These are phyloP conservation scores for Musa acuminata DNA, from an alignment of 176 grass and related monocot species.

Conservation along the genomic window DNA sequence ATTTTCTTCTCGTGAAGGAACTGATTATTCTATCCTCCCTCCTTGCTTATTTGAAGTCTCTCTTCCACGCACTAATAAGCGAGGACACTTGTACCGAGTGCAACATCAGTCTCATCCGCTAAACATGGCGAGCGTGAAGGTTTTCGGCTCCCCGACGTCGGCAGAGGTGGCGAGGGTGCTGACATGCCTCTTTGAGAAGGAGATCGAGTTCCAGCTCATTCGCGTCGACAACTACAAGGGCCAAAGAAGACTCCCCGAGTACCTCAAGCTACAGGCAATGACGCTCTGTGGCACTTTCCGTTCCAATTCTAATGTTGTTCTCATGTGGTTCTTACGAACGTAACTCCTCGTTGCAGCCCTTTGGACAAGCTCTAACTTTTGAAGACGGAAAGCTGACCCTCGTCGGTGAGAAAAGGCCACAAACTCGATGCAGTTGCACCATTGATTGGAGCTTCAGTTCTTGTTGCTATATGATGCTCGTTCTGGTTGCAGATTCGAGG, in stretches of 20 bases:
- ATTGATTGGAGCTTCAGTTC: not conserved
- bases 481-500: constrained; percentile 42
- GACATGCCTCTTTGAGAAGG: constrained; percentile 93
- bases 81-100: too few relatives aligned
- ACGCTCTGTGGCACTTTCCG: too few relatives aligned
- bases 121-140: constrained; percentile 43
- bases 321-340: not conserved
- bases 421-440: not conserved
- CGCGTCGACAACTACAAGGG: constrained; percentile 83
- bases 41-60: too few relatives aligned
- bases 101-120: not conserved
- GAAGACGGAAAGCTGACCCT: constrained; percentile 71
- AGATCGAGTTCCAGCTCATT: constrained; percentile 87
- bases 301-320: too few relatives aligned
- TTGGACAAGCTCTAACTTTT: constrained; percentile 85
- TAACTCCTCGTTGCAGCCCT: constrained; percentile 26
- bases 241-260: constrained; percentile 56
- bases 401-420: constrained; percentile 36
- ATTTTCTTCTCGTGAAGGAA: too few relatives aligned
- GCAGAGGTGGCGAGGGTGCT: constrained; percentile 84
- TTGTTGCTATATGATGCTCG: not conserved
- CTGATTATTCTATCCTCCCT: too few relatives aligned
- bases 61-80: too few relatives aligned
- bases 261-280: constrained; percentile 78
- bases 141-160: constrained; percentile 79